phyloP scores from a whole-genome alignment of 768 basidiomycete genomes.

The Cystofilobasidium ferigula region DNA sequence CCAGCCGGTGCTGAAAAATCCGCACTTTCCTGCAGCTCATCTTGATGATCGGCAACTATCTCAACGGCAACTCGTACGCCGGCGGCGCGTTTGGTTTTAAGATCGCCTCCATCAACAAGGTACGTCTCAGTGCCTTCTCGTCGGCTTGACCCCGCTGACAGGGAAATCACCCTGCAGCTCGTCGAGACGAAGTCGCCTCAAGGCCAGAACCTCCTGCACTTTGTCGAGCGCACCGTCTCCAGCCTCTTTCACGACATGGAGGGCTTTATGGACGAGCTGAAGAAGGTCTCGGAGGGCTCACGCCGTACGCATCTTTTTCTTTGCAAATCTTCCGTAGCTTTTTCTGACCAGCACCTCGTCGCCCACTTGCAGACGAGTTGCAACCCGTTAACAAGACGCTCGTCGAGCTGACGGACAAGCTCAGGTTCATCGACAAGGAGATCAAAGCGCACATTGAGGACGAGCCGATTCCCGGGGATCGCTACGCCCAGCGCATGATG shows the following conservation, averaged over 20 bases:
- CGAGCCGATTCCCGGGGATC: constrained; percentile 47
- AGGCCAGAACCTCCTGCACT: constrained; percentile 87
- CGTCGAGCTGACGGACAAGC: constrained; percentile 57
- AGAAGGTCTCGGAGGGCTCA: constrained; percentile 81
- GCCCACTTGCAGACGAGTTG: constrained; percentile 17
- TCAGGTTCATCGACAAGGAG: constrained; percentile 70
- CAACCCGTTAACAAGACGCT: constrained; percentile 55
- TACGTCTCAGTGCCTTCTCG: constrained; percentile 29
- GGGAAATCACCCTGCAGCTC: constrained; percentile 46
- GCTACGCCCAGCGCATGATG: constrained; percentile 86
- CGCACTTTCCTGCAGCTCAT: constrained; percentile 51
- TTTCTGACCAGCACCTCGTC: not conserved
- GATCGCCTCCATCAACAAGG: constrained; percentile 95
- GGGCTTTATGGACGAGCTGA: constrained; percentile 75
- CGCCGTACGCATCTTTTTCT: constrained; percentile 50
- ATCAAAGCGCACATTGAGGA: constrained; percentile 66
- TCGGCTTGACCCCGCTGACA: not conserved
- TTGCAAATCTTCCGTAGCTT: not conserved
- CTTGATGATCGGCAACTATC: constrained; percentile 89
- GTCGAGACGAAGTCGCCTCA: constrained; percentile 95
- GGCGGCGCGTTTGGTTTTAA: constrained; percentile 96
- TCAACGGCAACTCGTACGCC: constrained; percentile 92
- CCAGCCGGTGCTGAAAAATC: not conserved
- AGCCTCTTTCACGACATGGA: constrained; percentile 82
- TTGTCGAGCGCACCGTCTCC: constrained; percentile 75